Conservation (phyloP, 352 stramenopile species). For the Phytophthora hibernalis region DNA sequence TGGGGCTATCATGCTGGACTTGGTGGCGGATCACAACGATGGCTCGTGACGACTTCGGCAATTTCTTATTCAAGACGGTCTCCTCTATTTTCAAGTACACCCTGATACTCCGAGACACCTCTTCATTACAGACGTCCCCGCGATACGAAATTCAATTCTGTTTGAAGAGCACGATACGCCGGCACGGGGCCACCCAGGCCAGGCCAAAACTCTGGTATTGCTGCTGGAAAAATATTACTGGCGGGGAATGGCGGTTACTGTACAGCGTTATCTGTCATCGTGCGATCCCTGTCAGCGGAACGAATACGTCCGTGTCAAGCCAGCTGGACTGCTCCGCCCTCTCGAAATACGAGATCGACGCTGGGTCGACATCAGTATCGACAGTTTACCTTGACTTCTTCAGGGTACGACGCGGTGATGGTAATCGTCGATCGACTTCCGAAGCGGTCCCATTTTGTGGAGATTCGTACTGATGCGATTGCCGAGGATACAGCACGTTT, state of each 20-base stretch:
- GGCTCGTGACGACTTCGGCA: background rate
- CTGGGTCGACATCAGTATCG: slow-evolving; percentile 29
- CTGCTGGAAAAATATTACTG: slow-evolving; percentile 13
- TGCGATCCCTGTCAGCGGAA: slow-evolving; percentile 21
- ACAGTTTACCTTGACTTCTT: background rate
- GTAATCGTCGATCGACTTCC: slow-evolving; percentile 22
- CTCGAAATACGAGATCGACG: slow-evolving; percentile 16
- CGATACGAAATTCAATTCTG: slow-evolving; percentile 5
- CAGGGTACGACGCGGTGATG: slow-evolving; percentile 12
- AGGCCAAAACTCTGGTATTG: slow-evolving; percentile 12
- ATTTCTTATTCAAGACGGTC: background rate
- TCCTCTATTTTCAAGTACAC: slow-evolving; percentile 11
- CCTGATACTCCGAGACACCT: background rate
- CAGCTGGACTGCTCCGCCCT: background rate
- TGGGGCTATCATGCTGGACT: background rate
- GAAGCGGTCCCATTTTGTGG: slow-evolving; percentile 16
- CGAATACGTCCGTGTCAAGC: slow-evolving; percentile 5
- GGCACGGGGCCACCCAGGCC: slow-evolving; percentile 3
- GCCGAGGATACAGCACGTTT: slow-evolving; percentile 7
- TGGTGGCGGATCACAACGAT: background rate
- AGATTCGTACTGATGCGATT: background rate
- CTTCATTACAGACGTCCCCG: slow-evolving; percentile 5
- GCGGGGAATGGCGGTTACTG: background rate
- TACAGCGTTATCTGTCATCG: slow-evolving; percentile 3
- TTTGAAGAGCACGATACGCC: slow-evolving; percentile 11